Evolutionary conservation across 345 rosid species (phyloP), one percentile per base, ranked within the genome.

Genomic region (Salix dunnii): DNA sequence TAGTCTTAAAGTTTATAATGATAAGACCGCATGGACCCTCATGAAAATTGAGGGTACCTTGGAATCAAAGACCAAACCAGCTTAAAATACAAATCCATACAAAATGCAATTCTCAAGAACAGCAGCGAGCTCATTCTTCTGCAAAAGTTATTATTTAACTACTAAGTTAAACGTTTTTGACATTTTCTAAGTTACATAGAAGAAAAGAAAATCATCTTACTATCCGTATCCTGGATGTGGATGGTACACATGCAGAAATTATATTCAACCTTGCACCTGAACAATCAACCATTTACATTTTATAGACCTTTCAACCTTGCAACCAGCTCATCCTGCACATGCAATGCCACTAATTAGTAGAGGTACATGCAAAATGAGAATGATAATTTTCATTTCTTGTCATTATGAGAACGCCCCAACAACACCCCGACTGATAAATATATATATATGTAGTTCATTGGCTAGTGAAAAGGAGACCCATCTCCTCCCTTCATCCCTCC

Each of bases 301-400:
- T 58, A 58, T 28, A 58, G 28, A 23, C 63, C 63, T 58, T 85
- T 95, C 87, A 95, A 79, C 76, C 97, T 92, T 1, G 88, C 85
- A 42, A 95, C 87, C 86, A 95, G 88, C 82, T 91, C 99, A 72
- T 93, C 97, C 99, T 95, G 94, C 86, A 88, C 28, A 61, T 0
- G 77, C 40, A 51, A 27, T 55, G 23, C 61, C 64, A 69, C 18
- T 14, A 27, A 78, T 68, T 67, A 67, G 81, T 28, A 13, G 13
- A 38, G 10, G 46, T 28, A 69, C 16, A 23, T 58, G 63, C 63
- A 58, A 23, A n/a, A 58, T 58, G 63, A 58, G 14, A 58, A 58
- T 4, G 63, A 23, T 58, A 14, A 3, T 58, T 58, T 12, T 58
- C 63, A 58, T 58, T 58, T 58, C 13, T 58, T n/a, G 16, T 58